Base-by-base conservation (phyloP, 129 eudicot genomes). In the Scalesia atractyloides region DNA sequence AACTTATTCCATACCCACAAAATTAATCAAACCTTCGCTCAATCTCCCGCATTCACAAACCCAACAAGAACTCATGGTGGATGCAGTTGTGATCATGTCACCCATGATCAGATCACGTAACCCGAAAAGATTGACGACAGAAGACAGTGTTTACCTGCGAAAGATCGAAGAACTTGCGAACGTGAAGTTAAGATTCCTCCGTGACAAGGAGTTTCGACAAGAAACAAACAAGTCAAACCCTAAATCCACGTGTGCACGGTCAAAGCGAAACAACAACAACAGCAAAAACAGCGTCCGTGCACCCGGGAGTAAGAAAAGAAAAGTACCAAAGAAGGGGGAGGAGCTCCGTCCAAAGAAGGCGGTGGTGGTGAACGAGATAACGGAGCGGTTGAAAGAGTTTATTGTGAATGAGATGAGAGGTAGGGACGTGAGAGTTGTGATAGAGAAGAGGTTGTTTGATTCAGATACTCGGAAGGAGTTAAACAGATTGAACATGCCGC, bases 401-500 rank as follows among this genome's bases (percentile, higher is more conserved):
- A 66, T 75, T 7, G 39, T 1, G n/a, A 16, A 22, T 1, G 57
- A 59, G 81, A 77, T 69, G 63, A 50, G 69, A 1, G 76, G 76
- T 15, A 30, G 9, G 0, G 64, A 69, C 0, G 2, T 77, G 50
- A 77, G 10, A 41, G 7, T 77, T n/a, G 70, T 77, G 81, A 77
- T 77, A 8, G 71, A 69, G 48, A 77, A 69, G 12, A 5, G 0
- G 2, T 16, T 67, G 52, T 76, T 4, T 2, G 14, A 2, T 0
- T 68, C 59, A 17, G 80, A 75, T 76, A 51, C 70, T 2, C 9
- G 9, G 9, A 22, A 48, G 7, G 4, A 1, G 24, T 57, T 46
- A n/a, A 68, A 68, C 62, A 19, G 81, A 75, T 10, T 76, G 16
- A 68, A 34, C 36, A 59, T 76, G 61, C 75, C 81, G 53, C 5